Base-by-base conservation (phyloP, 495 filamentous ascomycete species). In the Viridothelium virens region DNA sequence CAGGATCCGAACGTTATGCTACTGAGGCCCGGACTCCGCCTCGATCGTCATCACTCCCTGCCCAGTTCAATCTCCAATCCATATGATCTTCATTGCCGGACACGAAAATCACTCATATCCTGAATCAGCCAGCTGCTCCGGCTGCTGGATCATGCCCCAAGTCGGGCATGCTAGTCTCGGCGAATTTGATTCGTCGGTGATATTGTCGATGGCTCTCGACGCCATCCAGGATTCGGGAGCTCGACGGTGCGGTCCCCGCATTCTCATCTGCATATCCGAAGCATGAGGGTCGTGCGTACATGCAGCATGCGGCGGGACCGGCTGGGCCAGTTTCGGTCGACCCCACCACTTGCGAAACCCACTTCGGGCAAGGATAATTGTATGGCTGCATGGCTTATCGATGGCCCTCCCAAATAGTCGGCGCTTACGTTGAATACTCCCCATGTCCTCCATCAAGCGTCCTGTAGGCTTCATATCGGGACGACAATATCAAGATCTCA, bases 201-300 rank as follows among this genome's bases (percentile, higher is more conserved):
- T 31, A 11, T 7, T 59, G 18, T 33, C 48, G 48, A 14, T 7
- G 16, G 41, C 41, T 7, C 9, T 7, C 41, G 41, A 9, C 41
- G 41, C 7, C 41, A 16, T 9, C 41, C 41, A 46, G 53, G 25
- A 14, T 59, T 9, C 7, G 53, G 6, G 53, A 7, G 53, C 6
- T 59, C 31, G 7, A 33, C 11, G 18, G 3, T 59, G 53, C 53
- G 36, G 53, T 59, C 53, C 53, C 53, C 53, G 53, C 53, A 59
- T 59, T 59, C 25, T 53, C 53, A 34, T 33, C 53, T 59, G 53
- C 53, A 36, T 59, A 59, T 59, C 53, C 53, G 53, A 59, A 59
- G 53, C 48, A 53, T 18, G 48, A 25, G 5, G 18, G 18, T n/a
- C 48, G 48, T 53, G 2, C 48, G 48, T 53, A n/a, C 48, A 53